These are phyloP conservation scores for Parachaetomium inaequale DNA, from an alignment of 495 filamentous ascomycete genomes.

Conservation along the genomic window DNA sequence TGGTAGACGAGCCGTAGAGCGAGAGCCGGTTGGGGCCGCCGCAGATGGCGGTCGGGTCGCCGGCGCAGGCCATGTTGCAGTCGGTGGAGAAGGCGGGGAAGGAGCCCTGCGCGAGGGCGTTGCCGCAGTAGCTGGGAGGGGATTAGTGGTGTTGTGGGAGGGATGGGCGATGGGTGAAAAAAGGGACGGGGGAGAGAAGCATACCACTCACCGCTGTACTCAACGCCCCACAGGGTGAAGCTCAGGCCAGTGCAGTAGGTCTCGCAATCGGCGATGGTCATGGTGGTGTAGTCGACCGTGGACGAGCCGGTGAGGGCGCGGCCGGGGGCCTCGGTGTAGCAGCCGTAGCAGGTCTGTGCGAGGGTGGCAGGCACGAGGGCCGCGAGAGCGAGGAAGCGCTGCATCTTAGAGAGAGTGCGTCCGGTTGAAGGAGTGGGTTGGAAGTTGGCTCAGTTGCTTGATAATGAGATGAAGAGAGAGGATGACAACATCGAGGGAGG, in stretches of 20 bases:
- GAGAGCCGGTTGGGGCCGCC: constrained; percentile 42
- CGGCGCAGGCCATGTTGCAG: constrained; percentile 44
- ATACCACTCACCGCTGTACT: constrained; percentile 48
- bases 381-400: constrained; percentile 13
- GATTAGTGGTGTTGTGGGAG: background rate
- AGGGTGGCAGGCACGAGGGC: constrained; percentile 13
- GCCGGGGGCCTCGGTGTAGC: constrained; percentile 23
- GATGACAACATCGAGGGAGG: constrained; percentile 16
- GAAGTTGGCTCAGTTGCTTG: background rate
- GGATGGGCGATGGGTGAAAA: background rate
- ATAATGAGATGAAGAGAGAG: constrained; percentile 1
- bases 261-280: constrained; percentile 21
- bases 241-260: constrained; percentile 25
- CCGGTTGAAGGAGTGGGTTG: background rate
- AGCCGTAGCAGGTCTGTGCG: constrained; percentile 22
- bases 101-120: constrained; percentile 10
- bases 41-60: constrained; percentile 40
- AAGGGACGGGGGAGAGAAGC: too few relatives aligned
- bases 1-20: constrained; percentile 33
- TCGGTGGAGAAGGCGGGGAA: constrained; percentile 16
- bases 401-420: constrained; percentile 11
- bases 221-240: constrained; percentile 28
- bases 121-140: constrained; percentile 21
- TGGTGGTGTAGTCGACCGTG: constrained; percentile 2
- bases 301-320: constrained; percentile 17